Conservation (phyloP, 106 monocot species). For the Posidonia australis region DNA sequence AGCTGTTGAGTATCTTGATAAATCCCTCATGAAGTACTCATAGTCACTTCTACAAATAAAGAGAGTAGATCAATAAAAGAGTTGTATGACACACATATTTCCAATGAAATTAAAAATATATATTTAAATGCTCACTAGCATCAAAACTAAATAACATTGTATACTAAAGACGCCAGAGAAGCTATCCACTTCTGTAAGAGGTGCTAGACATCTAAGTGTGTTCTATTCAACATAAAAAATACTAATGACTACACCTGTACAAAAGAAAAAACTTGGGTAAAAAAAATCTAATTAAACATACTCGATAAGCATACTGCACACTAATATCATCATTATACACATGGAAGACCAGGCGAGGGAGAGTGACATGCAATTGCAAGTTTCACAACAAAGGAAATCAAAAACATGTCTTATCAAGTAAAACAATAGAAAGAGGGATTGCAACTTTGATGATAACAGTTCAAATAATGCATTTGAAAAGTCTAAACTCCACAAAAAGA, state of each 20-base stretch:
- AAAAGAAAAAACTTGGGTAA: background rate
- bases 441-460: no score
- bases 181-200: slow-evolving; percentile 56
- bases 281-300: slow-evolving; percentile 21
- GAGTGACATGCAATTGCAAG: slow-evolving; percentile 56
- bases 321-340: slow-evolving; percentile 72
- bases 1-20: no score
- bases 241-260: background rate
- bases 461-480: no score
- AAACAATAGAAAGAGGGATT: background rate
- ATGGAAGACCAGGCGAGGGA: slow-evolving; percentile 87
- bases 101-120: background rate
- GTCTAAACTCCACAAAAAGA: no score
- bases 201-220: slow-evolving; percentile 54
- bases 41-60: slow-evolving; percentile 53
- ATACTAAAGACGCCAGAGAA: slow-evolving; percentile 43
- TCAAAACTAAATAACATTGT: slow-evolving; percentile 67
- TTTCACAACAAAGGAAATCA: background rate
- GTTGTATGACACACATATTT: background rate
- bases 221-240: slow-evolving; percentile 27
- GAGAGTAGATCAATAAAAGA: background rate
- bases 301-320: slow-evolving; percentile 88
- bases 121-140: slow-evolving; percentile 29
- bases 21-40: slow-evolving; percentile 80
- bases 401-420: no score